Base-by-base conservation (phyloP, 176 grass and related monocot species). In the Zoysia pacifica region DNA sequence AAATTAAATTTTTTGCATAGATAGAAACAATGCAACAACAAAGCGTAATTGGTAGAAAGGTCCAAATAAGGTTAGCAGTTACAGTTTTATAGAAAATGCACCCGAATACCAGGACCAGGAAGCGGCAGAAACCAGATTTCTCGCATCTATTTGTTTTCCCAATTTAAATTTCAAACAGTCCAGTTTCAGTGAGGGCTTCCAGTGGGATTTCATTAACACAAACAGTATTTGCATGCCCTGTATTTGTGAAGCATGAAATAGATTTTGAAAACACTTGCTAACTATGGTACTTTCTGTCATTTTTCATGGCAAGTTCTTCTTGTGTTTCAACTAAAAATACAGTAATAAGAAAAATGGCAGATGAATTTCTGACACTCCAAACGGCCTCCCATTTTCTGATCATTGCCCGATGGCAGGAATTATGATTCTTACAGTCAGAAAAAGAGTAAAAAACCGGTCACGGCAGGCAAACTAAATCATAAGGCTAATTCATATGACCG, bases 51-150 rank as follows among this genome's bases (percentile, higher is more conserved):
- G 66, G 59, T 16, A 46, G 67, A 14, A 82, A 73, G 15, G 14
- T 69, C 39, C 50, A 36, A 45, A 70, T 71, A 70, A 19, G 2
- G 5, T 70, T 70, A 62, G 74, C 20, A 47, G 49, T 72, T 49
- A 46, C 53, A 79, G 15, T 61, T 58, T 45, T 74, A 69, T 15
- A 61, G 61, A 83, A 41, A 83, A 82, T 82, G 37, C 49, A 62
- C 40, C 69, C 4, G 51, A 52, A 68, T 56, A 64, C 19, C 78
- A 3, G 72, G 56, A 65, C 9, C 48, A 65, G 40, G 64, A 68
- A 74, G 45, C 9, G 48, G 48, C 69, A 83, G 5, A 18, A 42
- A 65, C 38, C 19, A 35, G 28, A 76, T 65, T 77, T 58, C 44
- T 76, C 41, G 53, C 11, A 75, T 13, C 45, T 70, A 77, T 9